Evolutionary conservation across 805 yeast species (phyloP).

Genomic region (Pichia nanzhaoensis): DNA sequence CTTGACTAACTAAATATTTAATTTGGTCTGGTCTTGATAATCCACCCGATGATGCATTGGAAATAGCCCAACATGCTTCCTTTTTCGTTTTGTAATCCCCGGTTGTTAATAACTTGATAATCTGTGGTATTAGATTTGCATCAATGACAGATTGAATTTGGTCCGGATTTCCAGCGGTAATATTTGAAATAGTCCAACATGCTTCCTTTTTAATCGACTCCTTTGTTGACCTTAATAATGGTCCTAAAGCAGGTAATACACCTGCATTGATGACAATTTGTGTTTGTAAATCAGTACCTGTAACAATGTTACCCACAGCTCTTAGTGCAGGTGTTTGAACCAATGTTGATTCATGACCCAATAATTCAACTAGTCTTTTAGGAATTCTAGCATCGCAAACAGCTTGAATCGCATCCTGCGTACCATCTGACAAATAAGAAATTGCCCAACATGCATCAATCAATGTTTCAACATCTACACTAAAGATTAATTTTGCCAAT

Average conservation of each 20-base stretch:
- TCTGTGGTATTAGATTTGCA: slow-evolving; percentile 87
- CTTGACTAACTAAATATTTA: slow-evolving; percentile 86
- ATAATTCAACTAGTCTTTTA: slow-evolving; percentile 83
- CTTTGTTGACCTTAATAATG: slow-evolving; percentile 73
- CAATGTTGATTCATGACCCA: slow-evolving; percentile 73
- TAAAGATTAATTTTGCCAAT: slow-evolving; percentile 81
- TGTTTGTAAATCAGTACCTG: slow-evolving; percentile 94
- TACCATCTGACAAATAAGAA: slow-evolving; percentile 89
- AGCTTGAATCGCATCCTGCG: slow-evolving; percentile 89
- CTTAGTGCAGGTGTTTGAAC: slow-evolving; percentile 97
- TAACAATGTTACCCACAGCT: slow-evolving; percentile 96
- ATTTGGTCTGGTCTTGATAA: slow-evolving; percentile 87
- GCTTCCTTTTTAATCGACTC: slow-evolving; percentile 95
- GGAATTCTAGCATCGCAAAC: slow-evolving; percentile 96
- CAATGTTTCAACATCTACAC: slow-evolving; percentile 86
- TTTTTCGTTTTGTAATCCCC: slow-evolving; percentile 95
- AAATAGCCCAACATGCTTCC: slow-evolving; percentile 99
- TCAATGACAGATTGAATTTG: slow-evolving; percentile 97
- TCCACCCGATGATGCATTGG: slow-evolving; percentile 97
- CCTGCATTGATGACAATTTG: slow-evolving; percentile 92
- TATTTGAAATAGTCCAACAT: slow-evolving; percentile 97
- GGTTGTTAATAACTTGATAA: slow-evolving; percentile 62
- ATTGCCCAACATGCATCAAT: slow-evolving; percentile 99
- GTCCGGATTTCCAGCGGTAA: slow-evolving; percentile 93
- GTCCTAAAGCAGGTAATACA: slow-evolving; percentile 77